Base-by-base conservation (phyloP, 1,284 basidiomycete species). In the Leccinum colubrinum region DNA sequence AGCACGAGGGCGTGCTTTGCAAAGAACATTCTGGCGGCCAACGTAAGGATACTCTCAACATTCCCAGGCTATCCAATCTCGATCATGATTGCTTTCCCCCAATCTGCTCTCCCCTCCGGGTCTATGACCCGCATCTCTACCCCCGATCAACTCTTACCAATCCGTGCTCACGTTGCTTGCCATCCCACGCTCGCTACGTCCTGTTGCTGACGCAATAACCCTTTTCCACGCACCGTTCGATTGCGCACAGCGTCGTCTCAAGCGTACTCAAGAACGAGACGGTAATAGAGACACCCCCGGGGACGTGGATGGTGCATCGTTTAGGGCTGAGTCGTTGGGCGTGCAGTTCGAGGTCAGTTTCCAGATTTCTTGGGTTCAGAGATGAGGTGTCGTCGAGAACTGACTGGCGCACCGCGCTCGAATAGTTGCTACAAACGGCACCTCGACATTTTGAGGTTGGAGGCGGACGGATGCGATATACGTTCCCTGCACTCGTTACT, bases 211-310 rank as follows among this genome's bases (percentile, higher is more conserved):
- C 84, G 3, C 85, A 86, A 22, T 95, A 98, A 74, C 87, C 95
- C 5, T 97, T 92, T 79, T 86, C 90, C 0, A 96, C 94, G 0
- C 86, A 95, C 3, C 87, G 93, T 2, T 89, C 93, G 6, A 93
- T 98, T 55, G 93, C 94, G 0, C 94, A 97, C 72, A 93, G 94
- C 0, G 87, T 97, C 61, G 88, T 97, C 48, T 93, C 93, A 2
- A 94, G 91, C 4, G 90, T 97, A 0, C 83, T 98, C 59, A 97
- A 96, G 80, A 97, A 97, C 72, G 93, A 95, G 75, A 97, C 96
- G 0, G 81, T 94, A 53, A 90, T 97, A 63, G 95, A 96, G 70
- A 86, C 87, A 0, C 90, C 92, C 0, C 33, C 33, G 93, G 95
- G 65, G 95, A 98, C 67, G 95, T 97, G 11, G 86, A 93, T 62